phyloP scores from a whole-genome alignment of 148 eudicot species.

The Heliosperma pusillum region DNA sequence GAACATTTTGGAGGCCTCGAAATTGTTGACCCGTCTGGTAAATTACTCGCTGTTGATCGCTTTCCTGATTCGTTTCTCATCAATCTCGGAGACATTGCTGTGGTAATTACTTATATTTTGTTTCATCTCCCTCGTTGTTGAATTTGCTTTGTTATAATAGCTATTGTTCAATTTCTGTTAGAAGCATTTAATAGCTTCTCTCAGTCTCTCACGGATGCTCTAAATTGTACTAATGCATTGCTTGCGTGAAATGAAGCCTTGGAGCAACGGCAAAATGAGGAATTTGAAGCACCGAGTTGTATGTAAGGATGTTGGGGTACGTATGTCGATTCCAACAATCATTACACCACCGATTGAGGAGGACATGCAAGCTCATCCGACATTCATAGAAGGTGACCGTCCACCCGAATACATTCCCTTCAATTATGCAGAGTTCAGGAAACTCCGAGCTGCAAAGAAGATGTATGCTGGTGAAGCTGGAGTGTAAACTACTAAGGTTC shows the following conservation, averaged over 20 bases:
- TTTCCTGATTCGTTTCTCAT: constrained; percentile 54
- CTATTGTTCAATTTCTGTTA: too few species aligned
- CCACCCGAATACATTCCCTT: constrained; percentile 46
- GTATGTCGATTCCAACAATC: constrained; percentile 57
- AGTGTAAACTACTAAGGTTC: too few species aligned
- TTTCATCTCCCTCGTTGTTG: neutral
- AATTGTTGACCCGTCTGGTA: constrained; percentile 48
- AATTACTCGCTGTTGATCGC: constrained; percentile 48
- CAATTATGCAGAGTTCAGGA: constrained; percentile 46
- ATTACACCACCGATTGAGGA: constrained; percentile 48
- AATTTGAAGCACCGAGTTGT: constrained; percentile 51
- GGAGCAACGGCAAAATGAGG: constrained; percentile 70
- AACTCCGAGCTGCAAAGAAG: constrained; percentile 33
- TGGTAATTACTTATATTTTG: constrained; percentile 31
- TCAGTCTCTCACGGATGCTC: too few species aligned
- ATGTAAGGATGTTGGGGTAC: constrained; percentile 47
- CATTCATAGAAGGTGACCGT: constrained; percentile 39
- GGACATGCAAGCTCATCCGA: constrained; percentile 38
- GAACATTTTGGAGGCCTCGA: constrained; percentile 68
- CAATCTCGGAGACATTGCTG: constrained; percentile 60
- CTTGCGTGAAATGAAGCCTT: constrained; percentile 30
- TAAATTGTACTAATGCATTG: neutral
- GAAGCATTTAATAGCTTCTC: too few species aligned
- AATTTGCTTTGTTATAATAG: neutral
- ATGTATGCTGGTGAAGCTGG: constrained; percentile 50